Conservation (phyloP, 805 yeast species). For the Torulaspora indica region DNA sequence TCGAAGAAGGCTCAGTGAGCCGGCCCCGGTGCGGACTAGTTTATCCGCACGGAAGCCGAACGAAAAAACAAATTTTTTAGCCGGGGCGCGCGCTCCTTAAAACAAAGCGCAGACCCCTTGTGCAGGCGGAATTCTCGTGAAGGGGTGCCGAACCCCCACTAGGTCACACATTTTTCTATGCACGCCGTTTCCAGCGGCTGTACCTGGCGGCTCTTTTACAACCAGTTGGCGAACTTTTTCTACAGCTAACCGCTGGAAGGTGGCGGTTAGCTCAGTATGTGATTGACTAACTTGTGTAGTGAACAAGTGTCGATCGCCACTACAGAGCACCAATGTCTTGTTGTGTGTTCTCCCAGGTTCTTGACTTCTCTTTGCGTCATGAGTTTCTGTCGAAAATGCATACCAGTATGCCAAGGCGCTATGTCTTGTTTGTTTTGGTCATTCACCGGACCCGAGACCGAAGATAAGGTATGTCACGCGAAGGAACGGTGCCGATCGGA, state of each 20-base stretch:
- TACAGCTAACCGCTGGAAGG: no score
- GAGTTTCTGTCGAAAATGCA: not conserved
- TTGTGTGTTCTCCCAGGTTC: not conserved
- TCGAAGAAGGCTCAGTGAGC: not conserved
- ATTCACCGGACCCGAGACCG: slow-evolving; percentile 1
- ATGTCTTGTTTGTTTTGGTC: not conserved
- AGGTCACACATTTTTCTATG: not conserved
- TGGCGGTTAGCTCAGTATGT: no score
- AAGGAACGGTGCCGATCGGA: not conserved
- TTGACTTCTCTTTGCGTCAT: not conserved
- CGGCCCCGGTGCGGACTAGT: not conserved
- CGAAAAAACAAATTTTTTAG: slow-evolving; percentile 2
- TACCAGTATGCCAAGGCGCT: no score
- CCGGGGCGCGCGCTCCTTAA: not conserved
- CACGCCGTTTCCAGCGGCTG: no score
- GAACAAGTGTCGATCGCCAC: no score
- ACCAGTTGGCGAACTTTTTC: no score
- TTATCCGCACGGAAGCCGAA: not conserved
- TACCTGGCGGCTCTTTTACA: no score
- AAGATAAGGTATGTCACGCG: not conserved
- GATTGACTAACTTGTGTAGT: no score
- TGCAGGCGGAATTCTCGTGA: not conserved
- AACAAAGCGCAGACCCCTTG: not conserved
- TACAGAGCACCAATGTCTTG: not conserved
- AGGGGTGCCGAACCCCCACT: not conserved